Conservation (phyloP, 2,329 filamentous ascomycete genomes). For the Cladosporium austrohemisphaericum region DNA sequence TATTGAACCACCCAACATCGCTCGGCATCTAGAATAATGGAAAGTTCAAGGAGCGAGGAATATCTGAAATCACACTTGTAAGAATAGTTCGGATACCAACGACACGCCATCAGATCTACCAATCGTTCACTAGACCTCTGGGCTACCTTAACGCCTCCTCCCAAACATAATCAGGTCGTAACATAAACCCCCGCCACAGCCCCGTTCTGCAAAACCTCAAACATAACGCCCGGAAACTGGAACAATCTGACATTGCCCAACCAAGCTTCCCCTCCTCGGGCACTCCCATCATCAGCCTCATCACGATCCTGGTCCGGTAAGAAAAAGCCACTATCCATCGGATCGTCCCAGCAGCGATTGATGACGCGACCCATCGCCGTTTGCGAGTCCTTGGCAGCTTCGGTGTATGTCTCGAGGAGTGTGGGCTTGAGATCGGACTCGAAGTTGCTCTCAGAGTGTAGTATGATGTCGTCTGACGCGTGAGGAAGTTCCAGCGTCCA, state of each 20-base stretch:
- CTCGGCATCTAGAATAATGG: too few species aligned
- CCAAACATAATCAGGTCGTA: not conserved
- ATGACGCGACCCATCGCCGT: constrained; percentile 47
- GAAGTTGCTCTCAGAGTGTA: constrained; percentile 76
- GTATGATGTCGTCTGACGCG: constrained; percentile 40
- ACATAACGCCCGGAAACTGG: constrained; percentile 88
- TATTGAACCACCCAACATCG: too few species aligned
- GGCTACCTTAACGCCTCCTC: not conserved
- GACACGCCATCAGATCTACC: too few species aligned
- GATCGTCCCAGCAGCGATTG: constrained; percentile 34
- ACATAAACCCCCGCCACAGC: constrained; percentile 51
- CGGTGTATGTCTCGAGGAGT: constrained; percentile 39
- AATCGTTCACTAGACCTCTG: too few species aligned
- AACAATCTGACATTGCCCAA: constrained; percentile 78
- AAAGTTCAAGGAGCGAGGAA: too few species aligned
- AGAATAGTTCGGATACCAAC: too few species aligned
- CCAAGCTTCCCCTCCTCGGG: constrained; percentile 43
- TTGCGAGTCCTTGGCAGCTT: constrained; percentile 47
- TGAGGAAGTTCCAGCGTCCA: constrained; percentile 62
- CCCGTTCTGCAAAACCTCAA: constrained; percentile 92
- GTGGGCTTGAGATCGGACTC: constrained; percentile 59
- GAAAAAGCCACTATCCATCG: constrained; percentile 34
- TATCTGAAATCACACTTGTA: too few species aligned
- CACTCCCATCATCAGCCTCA: constrained; percentile 38
- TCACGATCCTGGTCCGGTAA: constrained; percentile 30